A percentile compares a stretch with the other conserved stretches of the same genome.
phyloP scores from a whole-genome alignment of 176 grass and related monocot species.

The Sorghum bicolor region Sorghum_bicolor_NCBIv3 NC_012878.2:5027001-5027500 shows the following conservation, averaged over 20 bases:
- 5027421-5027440: conserved; percentile 97
- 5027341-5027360: conserved; percentile 94
- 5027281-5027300: not conserved
- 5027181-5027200: not conserved
- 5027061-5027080: not conserved
- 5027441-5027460: conserved; percentile 83
- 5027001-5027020: not conserved
- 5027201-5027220: not conserved
- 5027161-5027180: not conserved
- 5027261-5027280: not conserved
- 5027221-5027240: not conserved
- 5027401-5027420: conserved; percentile 94
- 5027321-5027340: conserved; percentile 33
- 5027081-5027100: not conserved
- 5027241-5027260: not conserved
- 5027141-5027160: not conserved
- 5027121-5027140: not conserved
- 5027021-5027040: not conserved
- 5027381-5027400: conserved; percentile 84
- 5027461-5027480: conserved; percentile 75
- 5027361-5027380: conserved; percentile 95
- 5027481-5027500: conserved; percentile 80
- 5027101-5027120: not conserved
- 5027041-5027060: not conserved
- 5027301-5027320: not conserved